Evolutionary conservation across 169 alveolate species (phyloP), one percentile per base, ranked within the genome.

Genomic region (Plasmodium chabaudi): DNA sequence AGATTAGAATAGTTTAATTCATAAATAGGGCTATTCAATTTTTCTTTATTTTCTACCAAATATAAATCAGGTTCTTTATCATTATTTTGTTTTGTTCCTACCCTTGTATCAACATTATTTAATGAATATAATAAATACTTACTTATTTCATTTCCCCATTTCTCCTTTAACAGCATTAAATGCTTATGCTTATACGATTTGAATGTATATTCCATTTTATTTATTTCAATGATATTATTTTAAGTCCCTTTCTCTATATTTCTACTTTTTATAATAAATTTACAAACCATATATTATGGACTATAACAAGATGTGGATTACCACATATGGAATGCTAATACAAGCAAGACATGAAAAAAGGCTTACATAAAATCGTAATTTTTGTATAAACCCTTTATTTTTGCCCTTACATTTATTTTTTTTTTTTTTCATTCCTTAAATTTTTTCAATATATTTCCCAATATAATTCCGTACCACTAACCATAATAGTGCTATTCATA

Each of bases 131-230:
- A 12, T 15, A 79, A 27, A 34, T 79, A 49, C 49, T 21, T 19
- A 42, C 51, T 79, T 7, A 79, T 27, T 34, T 34, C 42, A 27
- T 27, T 3, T 46, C 68, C 25, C 59, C 73, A 79, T 1, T 67
- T 67, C 0, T 79, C 89, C 39, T 67, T 79, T 51, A 79, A 27
- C 13, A 34, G 71, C 21, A 79, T 51, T 60, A 79, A 49, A 34
- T 79, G 84, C 44, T 79, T 79, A 19, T 79, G 89, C 42, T 79
- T 79, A 63, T 79, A 79, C 6, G 56, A 79, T 55, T 25, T 65
- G 53, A 79, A 79, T 12, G 60, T 79, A 19, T 65, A 79, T 34
- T 47, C 89, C 89, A 79, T 79, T 51, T 65, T 79, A 44, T 56
- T 23, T 19, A 9, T 21, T 21, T 21, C 25, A 21, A 21, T 21